Conservation (phyloP, 805 yeast species). For the Saturnispora halmiae region DNA sequence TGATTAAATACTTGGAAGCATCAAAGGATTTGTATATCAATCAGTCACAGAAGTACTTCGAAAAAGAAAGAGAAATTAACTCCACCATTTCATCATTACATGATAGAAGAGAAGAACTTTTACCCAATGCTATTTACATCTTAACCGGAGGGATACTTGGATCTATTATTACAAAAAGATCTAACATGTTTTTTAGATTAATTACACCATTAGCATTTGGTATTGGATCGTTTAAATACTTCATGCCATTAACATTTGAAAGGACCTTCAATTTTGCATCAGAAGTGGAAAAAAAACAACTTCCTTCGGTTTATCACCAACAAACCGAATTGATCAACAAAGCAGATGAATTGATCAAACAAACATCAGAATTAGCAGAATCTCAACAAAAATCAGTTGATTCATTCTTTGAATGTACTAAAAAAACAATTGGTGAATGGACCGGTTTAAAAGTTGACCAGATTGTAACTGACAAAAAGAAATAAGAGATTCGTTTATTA, state of each 20-base stretch:
- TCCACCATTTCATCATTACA: constrained; percentile 56
- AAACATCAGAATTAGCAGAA: constrained; percentile 36
- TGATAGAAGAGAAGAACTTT: constrained; percentile 53
- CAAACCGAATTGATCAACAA: constrained; percentile 43
- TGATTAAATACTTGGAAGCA: constrained; percentile 27
- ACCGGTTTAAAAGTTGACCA: constrained; percentile 67
- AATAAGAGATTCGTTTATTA: no score
- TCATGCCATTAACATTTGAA: constrained; percentile 62
- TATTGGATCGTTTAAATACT: constrained; percentile 51
- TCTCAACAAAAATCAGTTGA: constrained; percentile 32
- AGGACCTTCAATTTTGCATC: constrained; percentile 53
- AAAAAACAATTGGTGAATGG: constrained; percentile 38
- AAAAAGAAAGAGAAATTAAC: constrained; percentile 55
- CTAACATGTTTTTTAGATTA: constrained; percentile 46
- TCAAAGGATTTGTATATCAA: constrained; percentile 36
- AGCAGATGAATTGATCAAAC: constrained; percentile 36
- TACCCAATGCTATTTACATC: constrained; percentile 65
- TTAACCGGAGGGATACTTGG: constrained; percentile 65
- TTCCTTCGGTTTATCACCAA: constrained; percentile 56
- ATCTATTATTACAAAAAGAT: constrained; percentile 60
- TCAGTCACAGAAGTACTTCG: constrained; percentile 41
- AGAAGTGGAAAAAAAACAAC: constrained; percentile 47
- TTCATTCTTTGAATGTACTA: constrained; percentile 26
- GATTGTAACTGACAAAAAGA: constrained; percentile 43
- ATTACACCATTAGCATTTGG: constrained; percentile 55